Evolutionary conservation across 2,329 filamentous ascomycete species (phyloP), one percentile per base, ranked within the genome.

Genomic region (Penicillium sclerotiorum): DNA sequence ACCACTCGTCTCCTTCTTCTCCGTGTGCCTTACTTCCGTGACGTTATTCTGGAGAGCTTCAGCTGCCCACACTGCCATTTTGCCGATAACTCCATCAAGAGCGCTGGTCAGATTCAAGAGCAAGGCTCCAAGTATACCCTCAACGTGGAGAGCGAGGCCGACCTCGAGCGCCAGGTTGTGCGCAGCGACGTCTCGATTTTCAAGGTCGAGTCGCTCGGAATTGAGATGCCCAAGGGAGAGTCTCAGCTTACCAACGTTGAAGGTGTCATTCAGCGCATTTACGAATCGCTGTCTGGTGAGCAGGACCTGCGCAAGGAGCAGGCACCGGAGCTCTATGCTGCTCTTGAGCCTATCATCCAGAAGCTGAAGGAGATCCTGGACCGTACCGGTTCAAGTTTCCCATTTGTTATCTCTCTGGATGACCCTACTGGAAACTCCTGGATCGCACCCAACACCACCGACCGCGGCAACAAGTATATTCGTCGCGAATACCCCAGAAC

Each of bases 11-110:
- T 99, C 18, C 84, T 99, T 36, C 84, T 99, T 47, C 95, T 95
- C 13, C 85, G 85, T 58, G 96, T 99, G 48, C 94, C 94, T 13
- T 97, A 90, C 80, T 99, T 99, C 79, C 90, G 91, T 76, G 93
- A 99, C 72, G 86, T 99, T 56, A 90, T 99, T 64, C 84, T 99
- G 72, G 96, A 96, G 86, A 97, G 93, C 55, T 99, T 99, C 73
- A 83, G 84, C 59, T 99, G 94, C 78, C 85, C 90, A 5, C 84
- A 96, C 73, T 99, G 94, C 77, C 79, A 85, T 67, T 87, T 93
- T 74, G 85, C 88, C 59, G 96, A 97, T 77, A 92, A 92, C 71
- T 93, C 96, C 64, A 88, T 99, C 62, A 93, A 96, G 69, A 86
- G 92, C n/a, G 94, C 94, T 22, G 91, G 91, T 54, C 84, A 91